Conservation (phyloP, 495 filamentous ascomycete species). For the Talaromyces adpressus region DNA sequence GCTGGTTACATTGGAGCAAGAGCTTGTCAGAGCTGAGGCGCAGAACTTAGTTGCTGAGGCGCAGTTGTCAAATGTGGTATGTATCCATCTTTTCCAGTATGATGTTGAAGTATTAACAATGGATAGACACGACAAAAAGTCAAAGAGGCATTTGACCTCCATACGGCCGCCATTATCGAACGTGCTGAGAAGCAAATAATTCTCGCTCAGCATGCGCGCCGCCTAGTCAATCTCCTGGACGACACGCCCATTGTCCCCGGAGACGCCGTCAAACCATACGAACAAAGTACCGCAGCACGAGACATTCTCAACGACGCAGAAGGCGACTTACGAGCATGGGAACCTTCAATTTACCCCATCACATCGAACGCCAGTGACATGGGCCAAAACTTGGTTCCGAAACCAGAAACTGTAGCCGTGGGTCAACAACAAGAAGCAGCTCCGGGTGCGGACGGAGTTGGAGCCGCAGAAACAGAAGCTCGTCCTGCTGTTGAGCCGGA, state of each 20-base stretch:
- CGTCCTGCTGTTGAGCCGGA: slow-evolving; percentile 2
- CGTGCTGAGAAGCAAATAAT: slow-evolving; percentile 94
- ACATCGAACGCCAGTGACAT: slow-evolving; percentile 24
- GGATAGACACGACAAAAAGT: slow-evolving; percentile 79
- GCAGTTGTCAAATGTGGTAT: slow-evolving; percentile 86
- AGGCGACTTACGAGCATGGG: slow-evolving; percentile 74
- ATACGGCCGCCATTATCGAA: slow-evolving; percentile 84
- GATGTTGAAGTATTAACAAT: neutral
- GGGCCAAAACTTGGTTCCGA: slow-evolving; percentile 16
- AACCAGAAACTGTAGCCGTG: neutral
- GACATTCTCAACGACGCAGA: slow-evolving; percentile 92
- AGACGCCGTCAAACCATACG: slow-evolving; percentile 61
- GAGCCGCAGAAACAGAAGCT: neutral
- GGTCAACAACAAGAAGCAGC: neutral
- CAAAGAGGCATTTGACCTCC: slow-evolving; percentile 84
- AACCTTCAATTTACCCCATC: slow-evolving; percentile 50
- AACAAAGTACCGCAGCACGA: slow-evolving; percentile 55
- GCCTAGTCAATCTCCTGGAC: slow-evolving; percentile 82
- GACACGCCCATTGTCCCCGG: slow-evolving; percentile 87
- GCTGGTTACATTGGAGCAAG: slow-evolving; percentile 82
- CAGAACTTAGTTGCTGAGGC: slow-evolving; percentile 95
- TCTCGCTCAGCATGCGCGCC: slow-evolving; percentile 79
- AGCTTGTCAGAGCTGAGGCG: slow-evolving; percentile 90
- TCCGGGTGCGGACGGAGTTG: neutral
- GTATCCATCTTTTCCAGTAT: slow-evolving; percentile 16